These are phyloP conservation scores for Penicillium maclennaniae DNA, from an alignment of 495 filamentous ascomycete species.

Conservation along the genomic window DNA sequence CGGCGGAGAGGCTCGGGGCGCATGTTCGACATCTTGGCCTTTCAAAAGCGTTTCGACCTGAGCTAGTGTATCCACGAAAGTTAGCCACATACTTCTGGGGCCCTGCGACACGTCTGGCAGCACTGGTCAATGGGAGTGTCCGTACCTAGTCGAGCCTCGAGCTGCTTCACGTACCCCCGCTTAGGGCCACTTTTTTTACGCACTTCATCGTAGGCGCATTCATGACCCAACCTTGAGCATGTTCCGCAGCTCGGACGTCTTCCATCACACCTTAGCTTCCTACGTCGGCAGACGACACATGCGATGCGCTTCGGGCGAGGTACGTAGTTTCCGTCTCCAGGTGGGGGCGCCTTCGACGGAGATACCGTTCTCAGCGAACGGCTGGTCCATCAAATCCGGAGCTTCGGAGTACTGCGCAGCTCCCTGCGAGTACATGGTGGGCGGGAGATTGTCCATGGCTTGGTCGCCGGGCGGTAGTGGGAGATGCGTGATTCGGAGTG, in stretches of 20 bases:
- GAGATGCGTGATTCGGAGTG: slow-evolving; percentile 13
- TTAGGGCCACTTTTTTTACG: slow-evolving; percentile 98
- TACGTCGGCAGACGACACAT: slow-evolving; percentile 92
- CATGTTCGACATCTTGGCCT: slow-evolving; percentile 43
- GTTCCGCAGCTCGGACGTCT: slow-evolving; percentile 83
- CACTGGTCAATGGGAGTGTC: background rate
- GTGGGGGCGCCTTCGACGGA: slow-evolving; percentile 34
- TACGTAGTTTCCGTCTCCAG: slow-evolving; percentile 56
- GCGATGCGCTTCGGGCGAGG: slow-evolving; percentile 90
- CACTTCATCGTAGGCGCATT: slow-evolving; percentile 93
- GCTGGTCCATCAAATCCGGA: slow-evolving; percentile 24
- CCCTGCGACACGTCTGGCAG: background rate
- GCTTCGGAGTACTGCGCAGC: slow-evolving; percentile 41
- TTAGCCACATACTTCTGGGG: slow-evolving; percentile 13
- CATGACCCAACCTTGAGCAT: slow-evolving; percentile 82
- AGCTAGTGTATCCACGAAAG: slow-evolving; percentile 46
- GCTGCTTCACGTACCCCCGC: slow-evolving; percentile 93
- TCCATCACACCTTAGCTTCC: slow-evolving; percentile 80
- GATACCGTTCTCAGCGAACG: slow-evolving; percentile 27
- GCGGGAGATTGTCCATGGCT: slow-evolving; percentile 21
- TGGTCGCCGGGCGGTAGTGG: slow-evolving; percentile 1
- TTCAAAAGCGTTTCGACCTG: slow-evolving; percentile 94
- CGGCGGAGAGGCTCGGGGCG: slow-evolving; percentile 16
- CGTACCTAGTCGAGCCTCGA: slow-evolving; percentile 90
- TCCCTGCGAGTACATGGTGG: slow-evolving; percentile 43